Base-by-base conservation (phyloP, 345 rosid genomes). In the Carallia brachiata region DNA sequence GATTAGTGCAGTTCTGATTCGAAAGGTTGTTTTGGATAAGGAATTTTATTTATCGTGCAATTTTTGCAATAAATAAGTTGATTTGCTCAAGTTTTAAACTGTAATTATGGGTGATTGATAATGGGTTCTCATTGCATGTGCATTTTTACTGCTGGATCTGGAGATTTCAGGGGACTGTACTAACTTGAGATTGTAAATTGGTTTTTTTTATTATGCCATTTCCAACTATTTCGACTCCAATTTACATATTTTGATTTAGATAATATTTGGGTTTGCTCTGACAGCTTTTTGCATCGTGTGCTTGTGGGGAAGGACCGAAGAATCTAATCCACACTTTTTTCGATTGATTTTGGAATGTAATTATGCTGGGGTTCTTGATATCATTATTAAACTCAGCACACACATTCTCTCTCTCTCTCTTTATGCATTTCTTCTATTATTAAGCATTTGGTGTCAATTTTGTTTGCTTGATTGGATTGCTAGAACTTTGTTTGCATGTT, bases 111-210 rank as follows among this genome's bases (percentile, higher is more conserved):
- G 57, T 52, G 70, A 37, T 70, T 34, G 12, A 50, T 61, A 36
- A 23, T 68, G 30, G 61, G 61, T 72, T 58, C 60, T 68, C 31
- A 65, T 77, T 79, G 84, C 85, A 83, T 81, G 84, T 74, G 32
- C 12, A 65, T 58, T 68, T 73, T 55, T 27, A 63, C 31, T 34
- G 27, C 56, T 55, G 81, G 89, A 85, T 85, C 89, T 85, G 83
- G 79, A 13, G 52, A 9, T 73, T 65, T 63, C 5, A 31, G 47
- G 48, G 63, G 59, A 2, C 66, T 32, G 73, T 39, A 16, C n/a
- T 0, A 61, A 56, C 74, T 60, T 32, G 8, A 27, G 77, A 75
- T 68, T 57, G 55, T 5, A 18, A 65, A 40, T 67, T 71, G 52
- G 16, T 52, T 10, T 55, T 44, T 44, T 15, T 44, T 15, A 10